Base-by-base conservation (phyloP, 805 yeast species). In the Lipomyces chichibuensis region DNA sequence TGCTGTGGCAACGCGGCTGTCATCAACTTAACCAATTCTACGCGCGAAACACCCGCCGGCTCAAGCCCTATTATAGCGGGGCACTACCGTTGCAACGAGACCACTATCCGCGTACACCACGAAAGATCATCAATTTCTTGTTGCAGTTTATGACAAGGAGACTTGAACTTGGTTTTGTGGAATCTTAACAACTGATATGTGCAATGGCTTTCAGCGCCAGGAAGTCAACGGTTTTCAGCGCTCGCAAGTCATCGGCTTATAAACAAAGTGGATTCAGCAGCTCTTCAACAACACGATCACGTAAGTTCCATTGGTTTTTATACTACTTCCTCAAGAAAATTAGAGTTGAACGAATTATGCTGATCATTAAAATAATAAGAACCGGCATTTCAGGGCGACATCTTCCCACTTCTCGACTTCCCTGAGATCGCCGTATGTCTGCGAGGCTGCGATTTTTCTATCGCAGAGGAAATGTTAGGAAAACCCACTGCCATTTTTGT, bases 401-500 rank as follows among this genome's bases (percentile, higher is more conserved):
- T 72, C 37, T 88, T 88, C 74, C 92, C 92, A 0, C 70, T 87
- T 3, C 80, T 88, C n/a, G 89, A 86, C 32, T 76, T 83, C 53
- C 79, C 83, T 51, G 92, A 89, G 72, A 80, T 89, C 25, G 83
- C 87, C 1, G 77, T 80, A 11, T 86, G 89, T 73, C 77, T 89
- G 46, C 86, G 84, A 66, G 85, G 85, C 64, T 87, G 90, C 74
- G 88, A 86, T 65, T 84, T 88, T 52, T 75, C 80, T 13, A 89
- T 86, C 0, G 82, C 84, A 23, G 91, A 87, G 69, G 91, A 87
- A 43, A 81, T 83, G 60, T 80, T 89, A 1, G 69, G 79, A 5
- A 84, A 81, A 71, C 94, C 94, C 11, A 83, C 87, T 0, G 80
- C 86, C 11, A 83, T 82, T 60, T 88, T 83, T 72, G 81, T 88